Percentiles rank a stretch among this genome's conserved stretches.
phyloP scores from a whole-genome alignment of 2,329 filamentous ascomycete genomes.

The Lojkania enalia region DNA sequence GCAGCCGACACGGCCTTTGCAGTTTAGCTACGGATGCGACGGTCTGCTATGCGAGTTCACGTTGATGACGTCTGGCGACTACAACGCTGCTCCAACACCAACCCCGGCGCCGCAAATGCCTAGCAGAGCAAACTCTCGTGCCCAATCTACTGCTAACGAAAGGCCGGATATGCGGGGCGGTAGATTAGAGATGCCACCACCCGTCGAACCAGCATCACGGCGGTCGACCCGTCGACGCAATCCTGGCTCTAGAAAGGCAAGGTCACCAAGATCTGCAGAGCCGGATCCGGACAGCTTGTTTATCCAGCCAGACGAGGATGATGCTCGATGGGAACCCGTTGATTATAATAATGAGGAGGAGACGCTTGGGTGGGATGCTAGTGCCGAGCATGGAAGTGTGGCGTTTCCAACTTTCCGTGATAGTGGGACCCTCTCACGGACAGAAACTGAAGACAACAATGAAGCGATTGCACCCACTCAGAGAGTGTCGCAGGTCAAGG shows the following conservation, averaged over 20 bases:
- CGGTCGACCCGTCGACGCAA: constrained; percentile 33
- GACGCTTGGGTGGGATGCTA: constrained; percentile 74
- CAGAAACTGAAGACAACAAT: constrained; percentile 29
- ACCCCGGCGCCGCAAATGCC: constrained; percentile 41
- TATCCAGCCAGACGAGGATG: constrained; percentile 67
- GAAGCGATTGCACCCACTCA: constrained; percentile 70
- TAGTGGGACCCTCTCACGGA: constrained; percentile 34
- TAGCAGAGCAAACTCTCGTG: constrained; percentile 40
- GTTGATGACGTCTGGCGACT: constrained; percentile 78
- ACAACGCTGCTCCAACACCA: constrained; percentile 45
- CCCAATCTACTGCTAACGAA: constrained; percentile 27
- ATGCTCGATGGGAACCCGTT: constrained; percentile 72
- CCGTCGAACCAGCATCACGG: constrained; percentile 38
- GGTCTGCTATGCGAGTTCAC: constrained; percentile 76
- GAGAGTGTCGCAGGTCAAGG: constrained; percentile 63
- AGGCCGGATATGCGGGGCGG: constrained; percentile 24
- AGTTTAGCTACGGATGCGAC: constrained; percentile 70
- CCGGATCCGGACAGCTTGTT: constrained; percentile 71
- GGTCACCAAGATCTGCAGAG: constrained; percentile 40
- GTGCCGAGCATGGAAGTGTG: constrained; percentile 53
- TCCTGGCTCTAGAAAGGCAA: constrained; percentile 31
- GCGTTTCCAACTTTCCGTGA: constrained; percentile 52
- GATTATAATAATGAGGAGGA: constrained; percentile 67
- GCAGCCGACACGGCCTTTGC: constrained; percentile 69
- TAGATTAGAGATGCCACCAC: constrained; percentile 50